A percentile compares a stretch with the other conserved stretches of the same genome.
These are phyloP conservation scores for Gossypium herbaceum DNA, from an alignment of 345 rosid species.

Conservation along the genomic window DNA sequence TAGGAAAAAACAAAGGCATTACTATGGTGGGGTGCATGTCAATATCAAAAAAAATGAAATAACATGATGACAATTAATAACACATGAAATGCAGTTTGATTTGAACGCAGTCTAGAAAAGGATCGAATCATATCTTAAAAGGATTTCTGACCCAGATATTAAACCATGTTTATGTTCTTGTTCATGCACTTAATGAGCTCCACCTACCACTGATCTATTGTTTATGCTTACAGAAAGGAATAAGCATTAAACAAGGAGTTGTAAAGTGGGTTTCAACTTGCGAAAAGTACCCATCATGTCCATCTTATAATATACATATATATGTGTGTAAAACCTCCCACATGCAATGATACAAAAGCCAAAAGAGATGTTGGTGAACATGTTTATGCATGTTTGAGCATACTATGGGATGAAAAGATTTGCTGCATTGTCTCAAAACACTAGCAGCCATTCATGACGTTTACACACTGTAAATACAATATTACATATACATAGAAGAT, in stretches of 20 bases:
- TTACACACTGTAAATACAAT: background rate
- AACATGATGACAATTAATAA: background rate
- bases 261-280: slow-evolving; percentile 5
- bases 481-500: background rate
- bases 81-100: background rate
- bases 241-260: background rate
- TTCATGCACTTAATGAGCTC: slow-evolving; percentile 7
- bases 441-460: background rate
- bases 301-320: background rate
- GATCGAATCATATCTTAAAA: slow-evolving; percentile 4
- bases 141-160: background rate
- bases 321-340: background rate
- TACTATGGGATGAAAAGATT: background rate
- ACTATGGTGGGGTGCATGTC: background rate
- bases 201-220: slow-evolving; percentile 1
- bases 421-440: slow-evolving; percentile 6
- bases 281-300: background rate
- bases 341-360: slow-evolving; percentile 9
- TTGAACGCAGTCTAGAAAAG: background rate
- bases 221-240: background rate
- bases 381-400: slow-evolving; percentile 4
- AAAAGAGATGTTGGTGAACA: background rate
- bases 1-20: background rate
- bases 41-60: background rate
- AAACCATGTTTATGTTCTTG: background rate